A percentile compares a stretch with the other conserved stretches of the same genome.
Conservation (phyloP, 2,329 filamentous ascomycete species). For the Westerdykella ornata region DNA sequence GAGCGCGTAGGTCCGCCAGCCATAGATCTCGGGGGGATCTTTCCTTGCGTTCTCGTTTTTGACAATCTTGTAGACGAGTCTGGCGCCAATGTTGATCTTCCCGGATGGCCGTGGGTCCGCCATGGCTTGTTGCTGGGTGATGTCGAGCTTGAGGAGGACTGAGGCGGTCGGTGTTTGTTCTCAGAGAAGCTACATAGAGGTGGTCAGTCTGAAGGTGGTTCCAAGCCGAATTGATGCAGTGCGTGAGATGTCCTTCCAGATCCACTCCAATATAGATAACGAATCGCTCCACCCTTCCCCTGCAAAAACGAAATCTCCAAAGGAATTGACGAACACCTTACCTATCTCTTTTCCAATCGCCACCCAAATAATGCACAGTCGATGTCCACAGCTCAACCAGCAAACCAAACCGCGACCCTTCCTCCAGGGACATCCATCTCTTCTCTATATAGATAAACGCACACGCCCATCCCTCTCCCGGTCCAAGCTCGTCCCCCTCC, state of each 20-base stretch:
- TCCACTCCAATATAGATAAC: not conserved
- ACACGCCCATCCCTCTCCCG: constrained; percentile 1
- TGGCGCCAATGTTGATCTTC: constrained; percentile 15
- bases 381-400: too few species aligned
- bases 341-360: too few species aligned
- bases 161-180: not conserved
- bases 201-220: not conserved
- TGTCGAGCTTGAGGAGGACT: too few species aligned
- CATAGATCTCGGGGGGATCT: constrained; percentile 62
- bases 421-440: too few species aligned
- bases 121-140: not conserved
- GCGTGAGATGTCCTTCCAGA: not conserved
- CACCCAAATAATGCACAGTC: too few species aligned
- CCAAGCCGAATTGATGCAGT: not conserved
- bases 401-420: too few species aligned
- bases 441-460: too few species aligned
- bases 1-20: constrained; percentile 60
- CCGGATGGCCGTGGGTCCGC: not conserved
- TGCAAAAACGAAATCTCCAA: too few species aligned
- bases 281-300: too few species aligned
- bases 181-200: not conserved
- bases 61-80: constrained; percentile 51
- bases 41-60: constrained; percentile 65
- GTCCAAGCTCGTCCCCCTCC: constrained; percentile 3
- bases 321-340: too few species aligned